Evolutionary conservation across 2,329 filamentous ascomycete species (phyloP).

Genomic region (Nannizziopsis arthrosporioides): DNA sequence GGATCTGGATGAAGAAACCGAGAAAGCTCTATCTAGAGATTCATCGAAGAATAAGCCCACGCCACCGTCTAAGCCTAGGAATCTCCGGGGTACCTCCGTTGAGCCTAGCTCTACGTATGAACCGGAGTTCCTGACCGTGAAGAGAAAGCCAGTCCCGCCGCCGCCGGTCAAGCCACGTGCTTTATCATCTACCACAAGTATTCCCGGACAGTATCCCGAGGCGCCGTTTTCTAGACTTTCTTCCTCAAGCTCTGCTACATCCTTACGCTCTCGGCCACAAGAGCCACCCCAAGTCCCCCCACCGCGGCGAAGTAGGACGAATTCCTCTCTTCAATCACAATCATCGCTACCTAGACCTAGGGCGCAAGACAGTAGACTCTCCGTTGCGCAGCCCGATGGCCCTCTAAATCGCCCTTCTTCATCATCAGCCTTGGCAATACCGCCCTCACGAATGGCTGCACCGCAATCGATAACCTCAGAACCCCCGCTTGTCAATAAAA

Average conservation of each 20-base stretch:
- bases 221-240: background rate
- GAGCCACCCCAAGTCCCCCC: constrained; percentile 19
- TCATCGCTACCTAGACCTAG: constrained; percentile 9
- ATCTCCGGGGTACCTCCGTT: constrained; percentile 15
- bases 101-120: constrained; percentile 5
- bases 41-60: constrained; percentile 7
- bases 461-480: constrained; percentile 10
- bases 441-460: constrained; percentile 1
- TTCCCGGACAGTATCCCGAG: background rate
- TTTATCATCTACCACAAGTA: background rate
- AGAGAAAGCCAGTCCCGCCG: constrained; percentile 17
- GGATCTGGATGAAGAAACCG: constrained; percentile 15
- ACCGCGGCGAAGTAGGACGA: constrained; percentile 19
- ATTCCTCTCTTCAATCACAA: constrained; percentile 9
- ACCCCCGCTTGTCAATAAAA: constrained; percentile 30
- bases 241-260: constrained; percentile 3
- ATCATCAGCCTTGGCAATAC: background rate
- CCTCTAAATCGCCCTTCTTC: background rate
- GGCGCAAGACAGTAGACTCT: constrained; percentile 13
- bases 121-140: constrained; percentile 5
- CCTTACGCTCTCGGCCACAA: constrained; percentile 17
- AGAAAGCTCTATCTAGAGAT: constrained; percentile 4
- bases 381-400: background rate
- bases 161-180: constrained; percentile 13
- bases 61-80: constrained; percentile 36